Evolutionary conservation across 2,329 filamentous ascomycete genomes (phyloP), one percentile per base, ranked within the genome.

Genomic region (Botrytis galanthina): DNA sequence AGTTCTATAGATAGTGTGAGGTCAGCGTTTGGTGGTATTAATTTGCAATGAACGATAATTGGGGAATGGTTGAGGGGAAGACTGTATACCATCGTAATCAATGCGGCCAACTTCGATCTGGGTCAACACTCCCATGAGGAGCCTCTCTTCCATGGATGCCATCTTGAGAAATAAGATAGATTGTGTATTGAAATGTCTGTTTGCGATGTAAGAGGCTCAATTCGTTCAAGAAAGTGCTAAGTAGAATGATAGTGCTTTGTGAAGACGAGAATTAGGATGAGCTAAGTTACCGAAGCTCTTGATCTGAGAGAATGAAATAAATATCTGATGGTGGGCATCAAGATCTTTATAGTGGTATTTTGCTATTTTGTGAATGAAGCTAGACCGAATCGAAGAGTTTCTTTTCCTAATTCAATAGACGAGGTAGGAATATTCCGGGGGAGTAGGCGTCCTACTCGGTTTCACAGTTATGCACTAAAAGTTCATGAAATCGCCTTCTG

Each of bases 401-500:
- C 37, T 69, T 44, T 42, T 57, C 5, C 22, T 16, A 18, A 54
- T 3, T 4, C 6, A 5, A 57, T 32, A 51, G 6, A 68, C 3
- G 22, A 39, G 26, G 18, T 1, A 18, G 20, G 29, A 29, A 29
- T 54, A 42, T 6, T 57, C 16, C 18, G 6, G 32, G 6, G 54
- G 3, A 3, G 18, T n/a, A 35, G 18, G 12, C 8, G 1, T 1
- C 0, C 10, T 9, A 26, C 39, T 39, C 0, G 9, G 29, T 26
- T 42, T 26, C 48, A 69, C 22, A 32, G 37, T 4, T 42, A 1
- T 42, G 48, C 48, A 57, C 10, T 3, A 26, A 32, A 9, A 6
- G 9, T 18, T 2, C 12, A 44, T 44, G 6, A 12, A 57, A n/a
- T 22, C 10, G 8, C 29, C 2, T 42, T 57, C 2, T 5, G n/a